A percentile compares a stretch with the other conserved stretches of the same genome.
Evolutionary conservation across 768 basidiomycete species (phyloP).

Genomic region (Aureoboletus auriporus): DNA sequence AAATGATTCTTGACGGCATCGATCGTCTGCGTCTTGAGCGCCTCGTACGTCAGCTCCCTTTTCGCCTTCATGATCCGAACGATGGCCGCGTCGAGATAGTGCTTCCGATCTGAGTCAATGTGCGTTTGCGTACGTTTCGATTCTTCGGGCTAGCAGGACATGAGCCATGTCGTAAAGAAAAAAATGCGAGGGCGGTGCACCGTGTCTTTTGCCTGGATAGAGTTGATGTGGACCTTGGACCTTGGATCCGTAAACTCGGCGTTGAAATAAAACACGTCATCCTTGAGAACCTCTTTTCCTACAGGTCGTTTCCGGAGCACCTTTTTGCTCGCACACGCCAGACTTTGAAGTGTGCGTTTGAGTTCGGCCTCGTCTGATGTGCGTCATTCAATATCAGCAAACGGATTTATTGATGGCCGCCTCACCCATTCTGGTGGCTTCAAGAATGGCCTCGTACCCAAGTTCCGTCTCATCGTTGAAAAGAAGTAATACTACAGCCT

Average conservation of each 20-base stretch:
- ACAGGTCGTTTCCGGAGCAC: slow-evolving; percentile 78
- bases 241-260: slow-evolving; percentile 74
- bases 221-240: slow-evolving; percentile 86
- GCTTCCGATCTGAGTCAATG: slow-evolving; percentile 84
- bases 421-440: slow-evolving; percentile 71
- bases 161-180: too few species aligned
- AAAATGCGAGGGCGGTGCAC: slow-evolving; percentile 40
- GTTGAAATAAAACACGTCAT: slow-evolving; percentile 81
- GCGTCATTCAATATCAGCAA: background rate
- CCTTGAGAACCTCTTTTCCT: slow-evolving; percentile 72
- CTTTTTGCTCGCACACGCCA: slow-evolving; percentile 88
- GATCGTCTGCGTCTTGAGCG: slow-evolving; percentile 78
- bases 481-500: slow-evolving; percentile 78
- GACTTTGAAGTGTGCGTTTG: slow-evolving; percentile 82
- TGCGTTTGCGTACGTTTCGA: slow-evolving; percentile 73
- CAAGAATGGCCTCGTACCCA: slow-evolving; percentile 62
- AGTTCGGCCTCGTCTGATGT: slow-evolving; percentile 65
- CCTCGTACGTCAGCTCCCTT: slow-evolving; percentile 77
- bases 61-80: slow-evolving; percentile 94
- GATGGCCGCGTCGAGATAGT: slow-evolving; percentile 89
- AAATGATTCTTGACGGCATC: slow-evolving; percentile 88
- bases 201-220: slow-evolving; percentile 91
- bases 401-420: background rate
- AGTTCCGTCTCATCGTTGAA: slow-evolving; percentile 72
- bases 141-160: slow-evolving; percentile 67